A percentile compares a stretch with the other conserved stretches of the same genome.
Conservation (phyloP, 352 stramenopile species). For the Globisporangium canariense region DNA sequence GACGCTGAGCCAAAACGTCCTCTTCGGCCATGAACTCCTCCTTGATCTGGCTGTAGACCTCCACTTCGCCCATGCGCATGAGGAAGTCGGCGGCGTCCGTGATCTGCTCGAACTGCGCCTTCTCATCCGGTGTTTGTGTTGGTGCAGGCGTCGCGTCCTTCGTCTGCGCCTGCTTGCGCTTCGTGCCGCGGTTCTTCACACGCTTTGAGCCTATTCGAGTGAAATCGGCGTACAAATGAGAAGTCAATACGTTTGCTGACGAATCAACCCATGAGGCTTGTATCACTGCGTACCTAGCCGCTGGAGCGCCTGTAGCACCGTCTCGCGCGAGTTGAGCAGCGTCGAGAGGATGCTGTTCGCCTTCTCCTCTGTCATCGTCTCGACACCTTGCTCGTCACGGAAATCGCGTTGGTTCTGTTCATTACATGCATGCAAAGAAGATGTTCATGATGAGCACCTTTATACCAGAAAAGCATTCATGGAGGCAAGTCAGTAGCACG, state of each 20-base stretch:
- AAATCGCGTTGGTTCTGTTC: slow-evolving; percentile 45
- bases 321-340: slow-evolving; percentile 69
- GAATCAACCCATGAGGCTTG: neutral
- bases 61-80: slow-evolving; percentile 69
- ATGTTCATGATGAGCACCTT: neutral
- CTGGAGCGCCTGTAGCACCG: slow-evolving; percentile 71
- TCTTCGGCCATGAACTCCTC: slow-evolving; percentile 77
- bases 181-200: slow-evolving; percentile 39
- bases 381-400: slow-evolving; percentile 47
- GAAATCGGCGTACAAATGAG: neutral
- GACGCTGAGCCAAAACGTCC: slow-evolving; percentile 44
- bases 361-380: slow-evolving; percentile 54
- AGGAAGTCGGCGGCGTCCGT: slow-evolving; percentile 80
- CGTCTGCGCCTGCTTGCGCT: slow-evolving; percentile 45
- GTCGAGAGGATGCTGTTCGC: slow-evolving; percentile 52
- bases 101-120: slow-evolving; percentile 75
- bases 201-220: slow-evolving; percentile 42
- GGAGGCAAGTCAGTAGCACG: too few relatives aligned
- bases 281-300: slow-evolving; percentile 34
- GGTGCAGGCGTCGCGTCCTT: slow-evolving; percentile 16
- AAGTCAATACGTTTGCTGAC: slow-evolving; percentile 7
- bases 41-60: slow-evolving; percentile 79
- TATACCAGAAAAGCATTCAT: neutral
- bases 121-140: slow-evolving; percentile 60
- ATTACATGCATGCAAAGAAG: neutral